phyloP scores from a whole-genome alignment of 768 basidiomycete species.

The Mycena filopes region DNA sequence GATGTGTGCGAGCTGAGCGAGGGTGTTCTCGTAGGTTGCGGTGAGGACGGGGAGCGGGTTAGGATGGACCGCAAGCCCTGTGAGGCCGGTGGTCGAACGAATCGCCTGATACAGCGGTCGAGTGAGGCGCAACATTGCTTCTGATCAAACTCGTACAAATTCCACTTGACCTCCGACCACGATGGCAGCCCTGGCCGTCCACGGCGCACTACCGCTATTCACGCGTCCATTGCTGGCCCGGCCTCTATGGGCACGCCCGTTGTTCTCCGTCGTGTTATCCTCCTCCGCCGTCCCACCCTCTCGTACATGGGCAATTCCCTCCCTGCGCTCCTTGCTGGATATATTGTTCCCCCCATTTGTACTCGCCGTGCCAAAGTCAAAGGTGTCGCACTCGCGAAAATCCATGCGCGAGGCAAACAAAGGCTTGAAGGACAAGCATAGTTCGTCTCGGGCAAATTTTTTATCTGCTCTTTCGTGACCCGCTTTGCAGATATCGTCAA shows the following conservation, averaged over 20 bases:
- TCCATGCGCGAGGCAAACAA: constrained; percentile 96
- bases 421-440: constrained; percentile 92
- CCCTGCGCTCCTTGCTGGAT: constrained; percentile 62
- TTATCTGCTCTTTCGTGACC: constrained; percentile 20
- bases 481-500: constrained; percentile 78
- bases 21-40: constrained; percentile 81
- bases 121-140: constrained; percentile 84
- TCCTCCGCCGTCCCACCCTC: constrained; percentile 38
- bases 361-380: constrained; percentile 94
- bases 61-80: constrained; percentile 85
- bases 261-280: constrained; percentile 18
- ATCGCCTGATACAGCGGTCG: constrained; percentile 75
- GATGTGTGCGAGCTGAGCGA: constrained; percentile 72
- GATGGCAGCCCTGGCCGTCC: constrained; percentile 49
- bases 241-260: constrained; percentile 2
- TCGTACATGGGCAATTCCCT: constrained; percentile 50
- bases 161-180: constrained; percentile 25
- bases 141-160: too few relatives aligned
- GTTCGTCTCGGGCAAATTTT: constrained; percentile 54
- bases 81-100: constrained; percentile 87
- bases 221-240: constrained; percentile 20
- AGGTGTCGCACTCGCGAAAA: constrained; percentile 92
- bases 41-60: constrained; percentile 85
- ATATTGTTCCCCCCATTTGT: constrained; percentile 90
- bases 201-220: constrained; percentile 33